Conservation (phyloP, 345 rosid species). For the Citropsis articulata region DNA sequence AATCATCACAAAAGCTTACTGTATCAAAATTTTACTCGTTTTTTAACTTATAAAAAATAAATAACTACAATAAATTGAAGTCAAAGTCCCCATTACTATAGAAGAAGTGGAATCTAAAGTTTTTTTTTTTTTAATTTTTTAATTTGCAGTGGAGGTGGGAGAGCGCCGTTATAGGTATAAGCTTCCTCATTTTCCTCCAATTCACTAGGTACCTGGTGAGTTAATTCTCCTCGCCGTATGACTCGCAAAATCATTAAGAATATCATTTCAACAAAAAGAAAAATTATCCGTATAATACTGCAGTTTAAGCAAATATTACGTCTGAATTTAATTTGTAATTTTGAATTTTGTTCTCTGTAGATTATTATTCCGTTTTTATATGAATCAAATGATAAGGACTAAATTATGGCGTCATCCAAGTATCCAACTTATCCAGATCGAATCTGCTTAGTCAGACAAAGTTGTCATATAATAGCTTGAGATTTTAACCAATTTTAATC, state of each 20-base stretch:
- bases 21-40: background rate
- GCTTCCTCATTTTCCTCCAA: conserved; percentile 67
- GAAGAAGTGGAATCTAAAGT: background rate
- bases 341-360: too few species aligned
- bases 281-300: too few species aligned
- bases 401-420: too few species aligned
- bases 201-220: conserved; percentile 63
- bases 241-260: background rate
- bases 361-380: too few species aligned
- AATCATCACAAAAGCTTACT: background rate
- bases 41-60: too few species aligned
- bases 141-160: conserved; percentile 73
- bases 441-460: too few species aligned
- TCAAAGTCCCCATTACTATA: background rate
- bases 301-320: too few species aligned
- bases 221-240: background rate
- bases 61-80: background rate
- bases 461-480: too few species aligned
- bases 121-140: background rate
- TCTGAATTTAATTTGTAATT: too few species aligned
- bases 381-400: too few species aligned
- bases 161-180: conserved; percentile 56
- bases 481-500: background rate
- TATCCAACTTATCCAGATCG: too few species aligned
- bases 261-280: background rate